These are phyloP conservation scores for Aureobasidium sp. DNA, from an alignment of 2,329 filamentous ascomycete genomes.

Conservation along the genomic window DNA sequence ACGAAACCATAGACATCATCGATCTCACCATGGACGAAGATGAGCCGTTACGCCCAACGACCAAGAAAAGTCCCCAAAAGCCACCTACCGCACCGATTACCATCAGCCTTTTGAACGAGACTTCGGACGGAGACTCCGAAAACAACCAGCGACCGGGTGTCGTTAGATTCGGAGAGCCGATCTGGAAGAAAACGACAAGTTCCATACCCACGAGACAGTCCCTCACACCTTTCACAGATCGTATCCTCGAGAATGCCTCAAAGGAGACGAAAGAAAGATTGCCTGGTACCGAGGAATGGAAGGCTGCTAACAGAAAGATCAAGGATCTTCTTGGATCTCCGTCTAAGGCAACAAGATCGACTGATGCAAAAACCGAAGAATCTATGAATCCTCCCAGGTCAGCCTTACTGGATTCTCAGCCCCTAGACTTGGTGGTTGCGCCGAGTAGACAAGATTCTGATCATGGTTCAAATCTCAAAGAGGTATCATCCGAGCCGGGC, in stretches of 20 bases:
- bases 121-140: not conserved
- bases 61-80: no score
- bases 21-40: conserved; percentile 6
- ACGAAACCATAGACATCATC: not conserved
- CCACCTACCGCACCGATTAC: not conserved
- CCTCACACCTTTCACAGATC: not conserved
- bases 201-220: not conserved
- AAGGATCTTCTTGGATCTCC: not conserved
- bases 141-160: not conserved
- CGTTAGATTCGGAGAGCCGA: not conserved
- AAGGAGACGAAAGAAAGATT: not conserved
- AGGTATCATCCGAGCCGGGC: not conserved
- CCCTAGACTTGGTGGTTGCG: not conserved
- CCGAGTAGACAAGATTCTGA: not conserved
- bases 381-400: not conserved
- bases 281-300: not conserved
- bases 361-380: not conserved
- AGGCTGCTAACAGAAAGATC: not conserved
- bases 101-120: not conserved
- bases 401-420: not conserved
- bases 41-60: not conserved
- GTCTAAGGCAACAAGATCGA: not conserved
- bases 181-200: not conserved
- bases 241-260: not conserved
- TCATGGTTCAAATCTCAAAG: not conserved